A percentile compares a stretch with the other conserved stretches of the same genome.
Evolutionary conservation across 495 filamentous ascomycete species (phyloP).

Genomic region (Sordaria brevicollis): DNA sequence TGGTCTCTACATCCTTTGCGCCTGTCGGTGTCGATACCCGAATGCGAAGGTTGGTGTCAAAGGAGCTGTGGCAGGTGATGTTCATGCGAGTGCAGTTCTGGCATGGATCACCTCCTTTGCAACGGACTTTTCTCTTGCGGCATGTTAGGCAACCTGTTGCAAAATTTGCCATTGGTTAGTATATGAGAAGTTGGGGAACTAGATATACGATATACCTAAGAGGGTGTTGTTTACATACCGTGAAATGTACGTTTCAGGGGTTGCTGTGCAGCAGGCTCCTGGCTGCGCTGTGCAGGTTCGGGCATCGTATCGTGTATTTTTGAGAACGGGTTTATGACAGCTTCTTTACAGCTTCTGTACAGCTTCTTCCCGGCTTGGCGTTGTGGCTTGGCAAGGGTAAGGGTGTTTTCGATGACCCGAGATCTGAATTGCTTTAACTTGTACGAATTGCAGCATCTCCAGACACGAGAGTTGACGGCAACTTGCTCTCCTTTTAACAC

Average conservation of each 20-base stretch:
- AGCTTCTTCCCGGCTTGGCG: neutral
- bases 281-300: neutral
- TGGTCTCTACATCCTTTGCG: slow-evolving; percentile 12
- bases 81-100: slow-evolving; percentile 25
- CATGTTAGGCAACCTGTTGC: slow-evolving; percentile 25
- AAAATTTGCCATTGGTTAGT: neutral
- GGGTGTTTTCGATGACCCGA: neutral
- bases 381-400: neutral
- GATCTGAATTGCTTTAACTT: neutral
- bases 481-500: neutral
- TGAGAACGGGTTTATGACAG: neutral
- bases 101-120: slow-evolving; percentile 23
- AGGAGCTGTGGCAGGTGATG: slow-evolving; percentile 25
- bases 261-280: slow-evolving; percentile 8
- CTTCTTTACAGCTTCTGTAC: neutral
- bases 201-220: too few relatives aligned
- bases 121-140: slow-evolving; percentile 27
- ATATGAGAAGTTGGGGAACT: neutral
- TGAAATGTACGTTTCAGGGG: slow-evolving; percentile 24
- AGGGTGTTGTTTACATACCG: slow-evolving; percentile 8
- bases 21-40: slow-evolving; percentile 19
- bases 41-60: slow-evolving; percentile 25
- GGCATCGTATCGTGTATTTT: neutral
- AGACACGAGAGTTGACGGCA: neutral
- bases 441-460: neutral